A percentile compares a stretch with the other conserved stretches of the same genome.
Conservation (phyloP, 1,284 basidiomycete genomes). For the Fomitopsis schrenkii region DNA sequence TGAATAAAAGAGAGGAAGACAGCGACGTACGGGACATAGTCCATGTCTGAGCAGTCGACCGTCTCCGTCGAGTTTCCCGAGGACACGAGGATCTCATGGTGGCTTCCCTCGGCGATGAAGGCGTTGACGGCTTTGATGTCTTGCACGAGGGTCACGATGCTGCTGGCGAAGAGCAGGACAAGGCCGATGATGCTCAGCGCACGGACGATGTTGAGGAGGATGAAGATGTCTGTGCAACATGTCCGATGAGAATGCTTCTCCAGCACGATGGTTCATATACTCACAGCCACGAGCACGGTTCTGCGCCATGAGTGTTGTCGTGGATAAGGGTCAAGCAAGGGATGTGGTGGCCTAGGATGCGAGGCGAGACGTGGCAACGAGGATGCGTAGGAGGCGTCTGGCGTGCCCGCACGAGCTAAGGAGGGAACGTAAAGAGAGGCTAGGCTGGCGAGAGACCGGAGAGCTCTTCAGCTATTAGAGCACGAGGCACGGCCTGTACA, state of each 20-base stretch:
- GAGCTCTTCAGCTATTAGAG: background rate
- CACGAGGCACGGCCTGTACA: background rate
- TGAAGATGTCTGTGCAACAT: constrained; percentile 53
- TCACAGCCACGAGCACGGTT: constrained; percentile 14
- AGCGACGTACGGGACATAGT: constrained; percentile 67
- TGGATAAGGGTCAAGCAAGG: background rate
- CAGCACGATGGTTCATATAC: background rate
- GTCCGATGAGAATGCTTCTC: no score
- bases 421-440: background rate
- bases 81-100: constrained; percentile 21
- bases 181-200: constrained; percentile 74
- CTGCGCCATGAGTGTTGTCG: constrained; percentile 14
- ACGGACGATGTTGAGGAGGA: constrained; percentile 75
- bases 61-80: constrained; percentile 26
- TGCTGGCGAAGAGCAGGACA: constrained; percentile 72
- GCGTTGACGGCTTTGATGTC: constrained; percentile 76
- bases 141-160: constrained; percentile 74
- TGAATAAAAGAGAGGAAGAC: background rate
- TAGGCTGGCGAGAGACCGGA: constrained; percentile 1
- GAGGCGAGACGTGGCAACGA: background rate
- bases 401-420: constrained; percentile 1
- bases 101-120: constrained; percentile 41
- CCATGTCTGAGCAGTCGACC: constrained; percentile 48
- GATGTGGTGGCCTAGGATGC: constrained; percentile 74
- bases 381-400: background rate